Evolutionary conservation across 2,329 filamentous ascomycete species (phyloP).

Genomic region (Sporothrix brasiliensis): DNA sequence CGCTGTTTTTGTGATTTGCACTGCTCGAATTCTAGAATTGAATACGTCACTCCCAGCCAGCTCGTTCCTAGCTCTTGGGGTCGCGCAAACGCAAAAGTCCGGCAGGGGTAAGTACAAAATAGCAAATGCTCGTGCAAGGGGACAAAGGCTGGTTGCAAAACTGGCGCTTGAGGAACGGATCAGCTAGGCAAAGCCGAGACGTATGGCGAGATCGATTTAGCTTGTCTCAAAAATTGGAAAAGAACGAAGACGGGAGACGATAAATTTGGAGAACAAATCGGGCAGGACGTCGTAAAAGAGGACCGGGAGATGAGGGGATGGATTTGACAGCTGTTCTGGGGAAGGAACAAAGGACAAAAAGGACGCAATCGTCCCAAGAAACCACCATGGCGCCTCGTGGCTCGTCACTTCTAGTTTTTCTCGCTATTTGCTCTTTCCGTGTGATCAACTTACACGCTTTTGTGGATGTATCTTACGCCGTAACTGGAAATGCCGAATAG

Average conservation of each 20-base stretch:
- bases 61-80: constrained; percentile 30
- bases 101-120: not conserved
- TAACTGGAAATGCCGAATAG: constrained; percentile 20
- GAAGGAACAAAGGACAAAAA: constrained; percentile 13
- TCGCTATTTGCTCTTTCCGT: not conserved
- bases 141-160: constrained; percentile 11
- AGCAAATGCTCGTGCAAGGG: not conserved
- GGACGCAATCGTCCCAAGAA: constrained; percentile 18
- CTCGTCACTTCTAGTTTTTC: not conserved
- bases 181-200: not conserved
- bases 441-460: constrained; percentile 3
- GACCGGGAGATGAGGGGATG: not conserved
- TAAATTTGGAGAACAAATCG: not conserved
- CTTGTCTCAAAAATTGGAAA: not conserved
- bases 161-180: not conserved
- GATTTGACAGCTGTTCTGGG: constrained; percentile 3
- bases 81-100: constrained; percentile 4
- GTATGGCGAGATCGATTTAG: not conserved
- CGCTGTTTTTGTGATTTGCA: not conserved
- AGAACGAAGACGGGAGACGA: not conserved
- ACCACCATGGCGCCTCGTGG: not conserved
- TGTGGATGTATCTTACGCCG: not conserved
- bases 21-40: constrained; percentile 15
- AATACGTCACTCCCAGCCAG: constrained; percentile 24
- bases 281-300: constrained; percentile 3